These are phyloP conservation scores for Lomentospora prolificans DNA, from an alignment of 2,329 filamentous ascomycete species.

Conservation along the genomic window DNA sequence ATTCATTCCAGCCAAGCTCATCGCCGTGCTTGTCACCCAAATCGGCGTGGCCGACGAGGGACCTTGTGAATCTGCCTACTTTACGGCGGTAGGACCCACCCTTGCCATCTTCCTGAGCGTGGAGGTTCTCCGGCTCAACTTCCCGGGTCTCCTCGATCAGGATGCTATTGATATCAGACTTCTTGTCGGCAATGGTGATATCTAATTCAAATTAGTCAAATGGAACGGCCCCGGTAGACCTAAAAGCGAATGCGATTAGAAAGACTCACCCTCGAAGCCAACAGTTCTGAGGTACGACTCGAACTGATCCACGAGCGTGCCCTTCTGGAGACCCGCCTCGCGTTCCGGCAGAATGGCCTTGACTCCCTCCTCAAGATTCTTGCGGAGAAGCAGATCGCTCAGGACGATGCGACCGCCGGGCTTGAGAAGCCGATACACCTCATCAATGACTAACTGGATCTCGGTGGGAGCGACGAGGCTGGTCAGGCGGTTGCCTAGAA, in stretches of 20 bases:
- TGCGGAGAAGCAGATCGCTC: not conserved
- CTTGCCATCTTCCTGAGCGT: not conserved
- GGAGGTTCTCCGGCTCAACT: not conserved
- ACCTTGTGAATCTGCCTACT: conserved; percentile 5
- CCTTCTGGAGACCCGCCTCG: not conserved
- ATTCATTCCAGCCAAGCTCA: conserved; percentile 7
- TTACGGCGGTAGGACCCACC: conserved; percentile 1
- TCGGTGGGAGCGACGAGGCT: not conserved
- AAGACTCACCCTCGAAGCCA: conserved; percentile 1
- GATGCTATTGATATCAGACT: not conserved
- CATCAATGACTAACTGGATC: not conserved
- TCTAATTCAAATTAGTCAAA: not conserved
- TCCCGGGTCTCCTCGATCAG: not conserved
- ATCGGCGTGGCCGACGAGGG: conserved; percentile 1
- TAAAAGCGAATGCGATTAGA: not conserved
- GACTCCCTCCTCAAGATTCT: not conserved
- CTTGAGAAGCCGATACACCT: not conserved
- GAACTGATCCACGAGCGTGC: not conserved
- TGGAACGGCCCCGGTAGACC: not conserved
- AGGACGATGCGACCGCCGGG: conserved; percentile 3
- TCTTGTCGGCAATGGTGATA: conserved; percentile 3
- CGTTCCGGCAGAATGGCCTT: not conserved
- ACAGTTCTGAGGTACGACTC: not conserved
- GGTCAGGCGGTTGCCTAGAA: not conserved
- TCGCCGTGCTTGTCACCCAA: not conserved